Percentiles rank a stretch among this genome's conserved stretches.
Evolutionary conservation across 2,329 filamentous ascomycete genomes (phyloP).

Genomic region (Cryphonectria radicalis): DNA sequence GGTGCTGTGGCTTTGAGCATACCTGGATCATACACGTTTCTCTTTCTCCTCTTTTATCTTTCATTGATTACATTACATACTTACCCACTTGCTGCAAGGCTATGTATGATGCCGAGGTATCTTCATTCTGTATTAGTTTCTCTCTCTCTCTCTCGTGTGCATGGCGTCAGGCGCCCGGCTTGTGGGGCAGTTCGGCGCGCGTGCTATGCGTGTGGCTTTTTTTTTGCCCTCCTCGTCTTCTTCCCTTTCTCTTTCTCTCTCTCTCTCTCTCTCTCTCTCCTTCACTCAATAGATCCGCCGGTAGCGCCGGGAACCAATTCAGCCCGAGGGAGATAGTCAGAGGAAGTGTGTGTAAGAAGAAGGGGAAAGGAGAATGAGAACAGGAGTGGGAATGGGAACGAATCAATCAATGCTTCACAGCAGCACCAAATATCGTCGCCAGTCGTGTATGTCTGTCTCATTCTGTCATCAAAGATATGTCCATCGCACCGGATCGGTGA

Average conservation of each 20-base stretch:
- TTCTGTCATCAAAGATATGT: not conserved
- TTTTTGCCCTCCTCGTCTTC: not conserved
- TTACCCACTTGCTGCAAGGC: not conserved
- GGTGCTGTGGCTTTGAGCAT: not conserved
- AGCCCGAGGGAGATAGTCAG: not conserved
- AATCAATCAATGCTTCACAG: not conserved
- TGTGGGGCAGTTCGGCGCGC: not conserved
- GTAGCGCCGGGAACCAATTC: not conserved
- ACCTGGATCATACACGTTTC: not conserved
- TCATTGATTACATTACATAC: not conserved
- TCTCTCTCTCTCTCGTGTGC: not conserved
- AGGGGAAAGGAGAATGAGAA: not conserved
- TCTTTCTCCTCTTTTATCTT: not conserved
- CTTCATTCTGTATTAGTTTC: not conserved
- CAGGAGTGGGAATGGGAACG: not conserved
- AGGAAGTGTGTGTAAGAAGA: not conserved
- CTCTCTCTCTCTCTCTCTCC: not conserved
- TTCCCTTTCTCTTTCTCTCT: not conserved
- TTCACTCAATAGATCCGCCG: not conserved
- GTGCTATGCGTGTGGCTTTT: not conserved
- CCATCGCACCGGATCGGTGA: not conserved
- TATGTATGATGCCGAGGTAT: not conserved
- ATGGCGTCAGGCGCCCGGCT: not conserved
- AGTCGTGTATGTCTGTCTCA: too few relatives aligned
- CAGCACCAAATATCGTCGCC: not conserved